Evolutionary conservation across 441 rosid genomes (phyloP), one percentile per base, ranked within the genome.

Genomic region (Pelargonium cotyledonis): DNA sequence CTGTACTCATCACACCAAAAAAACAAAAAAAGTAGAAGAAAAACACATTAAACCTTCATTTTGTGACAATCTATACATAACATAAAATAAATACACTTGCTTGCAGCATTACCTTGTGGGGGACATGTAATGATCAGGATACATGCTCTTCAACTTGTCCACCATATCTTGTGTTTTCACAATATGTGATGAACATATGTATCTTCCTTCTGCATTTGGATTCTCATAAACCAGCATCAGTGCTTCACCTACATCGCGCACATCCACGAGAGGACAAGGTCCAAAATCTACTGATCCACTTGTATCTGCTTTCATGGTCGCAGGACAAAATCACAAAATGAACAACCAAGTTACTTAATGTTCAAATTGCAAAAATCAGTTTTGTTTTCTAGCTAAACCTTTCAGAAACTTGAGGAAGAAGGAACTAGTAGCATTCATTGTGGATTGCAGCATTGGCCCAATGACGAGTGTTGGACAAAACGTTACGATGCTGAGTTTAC

Each of bases 401-500:
- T 73, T 76, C 57, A 80, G 51, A 49, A 79, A 49, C 1, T 10
- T 47, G 51, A 82, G 75, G 65, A 79, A 75, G 58, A 61, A 73
- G 21, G 66, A 75, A 41, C 79, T 77, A 72, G 79, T 78, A 19
- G 85, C 62, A 65, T 84, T 84, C 70, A 81, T 62, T 18, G 76
- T 83, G 41, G 81, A 66, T 57, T 84, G 87, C 70, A 84, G 78
- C 79, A 79, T 65, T 58, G 86, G 86, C 29, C 88, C 88, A 26
- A 74, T 62, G 0, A 73, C 61, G 5, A 81, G 58, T 12, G 79
- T 70, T 0, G 86, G 86, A 72, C 85, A 80, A 29, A 81, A 62
- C 10, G 79, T 74, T 58, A 80, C 70, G 15, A 76, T 70, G 62
- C 79, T 71, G 63, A 73, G 72, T 72, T 66, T 73, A 44, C 41